These are phyloP conservation scores for Acanthamoeba lenticulata DNA, from an alignment of 208 protist species.

Conservation along the genomic window DNA sequence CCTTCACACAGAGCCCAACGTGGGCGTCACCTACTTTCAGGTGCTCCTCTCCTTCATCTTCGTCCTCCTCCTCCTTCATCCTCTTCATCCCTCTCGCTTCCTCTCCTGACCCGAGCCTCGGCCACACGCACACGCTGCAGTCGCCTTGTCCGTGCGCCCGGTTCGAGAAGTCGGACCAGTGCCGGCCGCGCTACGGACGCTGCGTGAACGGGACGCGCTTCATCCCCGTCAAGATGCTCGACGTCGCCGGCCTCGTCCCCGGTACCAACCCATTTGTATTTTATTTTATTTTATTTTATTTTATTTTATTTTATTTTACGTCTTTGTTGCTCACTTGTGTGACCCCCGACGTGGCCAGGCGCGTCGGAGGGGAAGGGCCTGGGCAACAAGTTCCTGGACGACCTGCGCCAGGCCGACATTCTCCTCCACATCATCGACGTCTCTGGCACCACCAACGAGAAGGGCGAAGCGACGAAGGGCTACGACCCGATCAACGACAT, in stretches of 20 bases:
- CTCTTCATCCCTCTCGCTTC: neutral
- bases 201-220: slow-evolving; percentile 76
- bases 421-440: slow-evolving; percentile 83
- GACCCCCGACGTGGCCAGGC: neutral
- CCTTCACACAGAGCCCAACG: slow-evolving; percentile 72
- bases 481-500: slow-evolving; percentile 83
- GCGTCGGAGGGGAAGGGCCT: slow-evolving; percentile 81
- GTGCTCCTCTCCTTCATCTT: neutral
- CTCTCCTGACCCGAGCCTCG: neutral
- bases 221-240: slow-evolving; percentile 83
- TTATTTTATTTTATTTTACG: neutral
- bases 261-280: slow-evolving; percentile 61
- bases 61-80: neutral
- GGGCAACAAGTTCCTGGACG: slow-evolving; percentile 83
- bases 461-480: slow-evolving; percentile 73
- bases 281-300: too few species aligned
- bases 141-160: neutral
- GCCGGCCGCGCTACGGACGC: slow-evolving; percentile 76
- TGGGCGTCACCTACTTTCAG: slow-evolving; percentile 79
- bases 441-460: slow-evolving; percentile 80
- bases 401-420: slow-evolving; percentile 80
- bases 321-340: neutral
- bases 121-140: neutral
- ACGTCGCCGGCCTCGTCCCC: slow-evolving; percentile 82
- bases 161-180: slow-evolving; percentile 72